Percentiles rank a stretch among this genome's conserved stretches.
Conservation (phyloP, 2,329 filamentous ascomycete genomes). For the Arthrocladium fulminans region DNA sequence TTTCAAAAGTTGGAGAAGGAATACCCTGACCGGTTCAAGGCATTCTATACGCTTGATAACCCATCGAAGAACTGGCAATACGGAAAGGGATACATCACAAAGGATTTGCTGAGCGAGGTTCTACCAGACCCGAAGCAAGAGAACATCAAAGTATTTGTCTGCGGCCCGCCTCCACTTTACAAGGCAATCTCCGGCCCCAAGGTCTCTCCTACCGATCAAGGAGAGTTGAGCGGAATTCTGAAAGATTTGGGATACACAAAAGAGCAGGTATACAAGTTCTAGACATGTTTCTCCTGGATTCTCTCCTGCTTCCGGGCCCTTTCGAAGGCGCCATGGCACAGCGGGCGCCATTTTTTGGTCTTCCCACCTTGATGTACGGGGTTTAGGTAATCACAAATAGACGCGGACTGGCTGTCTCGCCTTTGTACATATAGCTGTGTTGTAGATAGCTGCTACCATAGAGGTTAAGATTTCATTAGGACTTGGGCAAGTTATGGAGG, state of each 20-base stretch:
- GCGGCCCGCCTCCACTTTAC: constrained; percentile 86
- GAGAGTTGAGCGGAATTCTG: constrained; percentile 72
- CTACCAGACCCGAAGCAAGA: constrained; percentile 83
- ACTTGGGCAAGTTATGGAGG: no score
- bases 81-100: constrained; percentile 70
- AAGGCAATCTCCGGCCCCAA: constrained; percentile 85
- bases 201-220: constrained; percentile 88
- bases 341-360: background rate
- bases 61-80: constrained; percentile 68
- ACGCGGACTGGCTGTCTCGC: no score
- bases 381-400: no score
- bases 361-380: background rate
- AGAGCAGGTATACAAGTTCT: constrained; percentile 97
- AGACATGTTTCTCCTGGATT: constrained; percentile 24
- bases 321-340: background rate
- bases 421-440: no score
- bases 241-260: constrained; percentile 75
- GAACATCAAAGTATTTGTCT: constrained; percentile 95
- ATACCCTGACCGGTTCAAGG: constrained; percentile 88
- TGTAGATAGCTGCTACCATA: no score
- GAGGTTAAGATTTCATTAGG: no score
- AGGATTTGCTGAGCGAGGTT: constrained; percentile 90
- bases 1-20: constrained; percentile 83
- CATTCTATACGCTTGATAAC: constrained; percentile 88
- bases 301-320: constrained; percentile 7